phyloP scores from a whole-genome alignment of 345 rosid genomes.

The Aquilaria yunnanensis region DNA sequence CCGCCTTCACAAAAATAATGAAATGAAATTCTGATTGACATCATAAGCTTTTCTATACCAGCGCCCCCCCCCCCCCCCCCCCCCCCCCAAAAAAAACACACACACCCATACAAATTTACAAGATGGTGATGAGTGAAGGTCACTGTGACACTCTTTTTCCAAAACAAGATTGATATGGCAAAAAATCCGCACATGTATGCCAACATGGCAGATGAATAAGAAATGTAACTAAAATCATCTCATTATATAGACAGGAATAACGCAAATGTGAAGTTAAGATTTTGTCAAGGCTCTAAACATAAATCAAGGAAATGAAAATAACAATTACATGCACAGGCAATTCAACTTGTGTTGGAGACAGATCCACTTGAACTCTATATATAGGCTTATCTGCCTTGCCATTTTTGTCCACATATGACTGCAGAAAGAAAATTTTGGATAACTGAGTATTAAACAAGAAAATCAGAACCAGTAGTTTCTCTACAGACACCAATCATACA shows the following conservation, averaged over 20 bases:
- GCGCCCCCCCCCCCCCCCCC: too few species aligned
- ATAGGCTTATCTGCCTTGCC: conserved; percentile 36
- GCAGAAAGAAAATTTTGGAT: conserved; percentile 17
- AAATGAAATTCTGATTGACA: too few species aligned
- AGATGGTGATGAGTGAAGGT: too few species aligned
- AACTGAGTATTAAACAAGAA: not conserved
- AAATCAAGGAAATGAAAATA: conserved; percentile 14
- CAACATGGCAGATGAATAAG: not conserved
- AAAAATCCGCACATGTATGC: too few species aligned
- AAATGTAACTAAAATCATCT: not conserved
- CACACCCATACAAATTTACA: too few species aligned
- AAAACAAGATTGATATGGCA: too few species aligned
- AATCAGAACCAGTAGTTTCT: conserved; percentile 1
- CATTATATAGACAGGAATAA: not conserved
- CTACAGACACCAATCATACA: not conserved
- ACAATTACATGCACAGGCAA: conserved; percentile 53
- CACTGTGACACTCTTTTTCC: too few species aligned
- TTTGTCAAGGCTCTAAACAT: conserved; percentile 7
- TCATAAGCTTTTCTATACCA: too few species aligned
- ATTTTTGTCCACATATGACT: conserved; percentile 32
- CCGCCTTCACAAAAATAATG: too few species aligned
- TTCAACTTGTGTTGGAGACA: conserved; percentile 39
- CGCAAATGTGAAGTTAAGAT: not conserved
- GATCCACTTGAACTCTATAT: conserved; percentile 47
- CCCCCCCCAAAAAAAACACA: too few species aligned